These are phyloP conservation scores for Lentinula sp. DNA, from an alignment of 768 basidiomycete species.

Conservation along the genomic window DNA sequence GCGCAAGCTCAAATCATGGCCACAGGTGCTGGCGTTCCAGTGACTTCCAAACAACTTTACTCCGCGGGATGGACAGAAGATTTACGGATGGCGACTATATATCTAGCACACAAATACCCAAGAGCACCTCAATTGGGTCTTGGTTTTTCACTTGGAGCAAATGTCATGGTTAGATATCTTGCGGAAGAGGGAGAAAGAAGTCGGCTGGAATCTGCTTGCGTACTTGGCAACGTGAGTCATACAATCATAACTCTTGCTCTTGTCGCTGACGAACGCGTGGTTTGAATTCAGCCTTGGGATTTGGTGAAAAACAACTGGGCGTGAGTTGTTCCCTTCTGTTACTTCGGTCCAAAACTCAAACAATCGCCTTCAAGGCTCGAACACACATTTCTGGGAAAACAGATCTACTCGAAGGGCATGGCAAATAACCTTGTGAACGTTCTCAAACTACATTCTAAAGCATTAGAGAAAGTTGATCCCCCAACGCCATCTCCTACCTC, in stretches of 20 bases:
- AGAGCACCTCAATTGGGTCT: constrained; percentile 78
- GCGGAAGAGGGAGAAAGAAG: constrained; percentile 71
- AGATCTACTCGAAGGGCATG: constrained; percentile 76
- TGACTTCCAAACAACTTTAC: constrained; percentile 58
- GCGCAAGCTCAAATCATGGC: background rate
- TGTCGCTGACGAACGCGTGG: background rate
- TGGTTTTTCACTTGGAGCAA: constrained; percentile 92
- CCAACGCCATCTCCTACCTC: constrained; percentile 24
- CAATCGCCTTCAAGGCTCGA: constrained; percentile 37
- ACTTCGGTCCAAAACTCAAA: background rate
- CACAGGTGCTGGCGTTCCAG: constrained; percentile 78
- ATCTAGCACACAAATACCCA: constrained; percentile 69
- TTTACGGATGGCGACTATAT: constrained; percentile 72
- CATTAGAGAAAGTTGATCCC: background rate
- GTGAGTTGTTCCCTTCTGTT: constrained; percentile 23
- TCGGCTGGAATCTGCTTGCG: constrained; percentile 60
- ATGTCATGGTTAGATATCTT: constrained; percentile 84
- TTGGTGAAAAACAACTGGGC: constrained; percentile 40
- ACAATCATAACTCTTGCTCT: background rate
- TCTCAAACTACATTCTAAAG: constrained; percentile 37
- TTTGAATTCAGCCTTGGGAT: constrained; percentile 43
- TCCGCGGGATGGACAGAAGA: constrained; percentile 90
- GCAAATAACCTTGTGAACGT: constrained; percentile 63
- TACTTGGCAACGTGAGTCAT: constrained; percentile 64
- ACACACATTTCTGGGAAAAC: constrained; percentile 46